phyloP scores from a whole-genome alignment of 139 green algal genomes.

The Pseudopediastrum boryanum region DNA sequence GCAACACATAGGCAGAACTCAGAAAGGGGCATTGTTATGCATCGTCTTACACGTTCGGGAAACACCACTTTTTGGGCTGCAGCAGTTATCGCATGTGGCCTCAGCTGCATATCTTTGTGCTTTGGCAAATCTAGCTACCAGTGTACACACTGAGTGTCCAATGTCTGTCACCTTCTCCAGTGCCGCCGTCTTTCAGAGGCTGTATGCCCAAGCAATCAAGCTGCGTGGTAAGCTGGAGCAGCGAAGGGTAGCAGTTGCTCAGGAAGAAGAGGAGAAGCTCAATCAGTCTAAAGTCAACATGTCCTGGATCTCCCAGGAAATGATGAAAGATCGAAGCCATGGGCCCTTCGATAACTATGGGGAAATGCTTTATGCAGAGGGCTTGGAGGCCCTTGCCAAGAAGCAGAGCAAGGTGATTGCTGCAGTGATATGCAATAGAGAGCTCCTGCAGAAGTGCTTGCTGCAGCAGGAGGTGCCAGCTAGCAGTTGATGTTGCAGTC shows the following conservation, averaged over 20 bases:
- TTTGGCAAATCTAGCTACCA: too few species aligned
- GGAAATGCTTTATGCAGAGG: conserved; percentile 86
- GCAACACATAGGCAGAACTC: too few species aligned
- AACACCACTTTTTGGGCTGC: background rate
- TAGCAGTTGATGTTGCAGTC: too few species aligned
- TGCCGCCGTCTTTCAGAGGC: conserved; percentile 39
- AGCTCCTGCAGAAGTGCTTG: too few species aligned
- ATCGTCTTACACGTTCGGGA: background rate
- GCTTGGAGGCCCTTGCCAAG: conserved; percentile 51
- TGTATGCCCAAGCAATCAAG: conserved; percentile 35
- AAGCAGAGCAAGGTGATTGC: conserved; percentile 42
- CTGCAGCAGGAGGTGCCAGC: too few species aligned
- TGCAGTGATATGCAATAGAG: too few species aligned
- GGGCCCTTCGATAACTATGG: conserved; percentile 78
- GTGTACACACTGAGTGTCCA: too few species aligned
- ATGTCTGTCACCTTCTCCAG: conserved; percentile 16
- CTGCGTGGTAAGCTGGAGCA: conserved; percentile 38
- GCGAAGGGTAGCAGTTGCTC: background rate
- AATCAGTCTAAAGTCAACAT: conserved; percentile 46
- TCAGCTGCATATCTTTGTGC: too few species aligned
- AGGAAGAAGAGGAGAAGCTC: conserved; percentile 14
- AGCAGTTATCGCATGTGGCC: background rate
- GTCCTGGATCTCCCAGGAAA: conserved; percentile 67
- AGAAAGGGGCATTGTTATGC: background rate
- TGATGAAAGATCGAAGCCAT: conserved; percentile 64